Percentiles rank a stretch among this genome's conserved stretches.
These are phyloP conservation scores for Claviceps arundinis DNA, from an alignment of 2,329 filamentous ascomycete genomes.

Conservation along the genomic window DNA sequence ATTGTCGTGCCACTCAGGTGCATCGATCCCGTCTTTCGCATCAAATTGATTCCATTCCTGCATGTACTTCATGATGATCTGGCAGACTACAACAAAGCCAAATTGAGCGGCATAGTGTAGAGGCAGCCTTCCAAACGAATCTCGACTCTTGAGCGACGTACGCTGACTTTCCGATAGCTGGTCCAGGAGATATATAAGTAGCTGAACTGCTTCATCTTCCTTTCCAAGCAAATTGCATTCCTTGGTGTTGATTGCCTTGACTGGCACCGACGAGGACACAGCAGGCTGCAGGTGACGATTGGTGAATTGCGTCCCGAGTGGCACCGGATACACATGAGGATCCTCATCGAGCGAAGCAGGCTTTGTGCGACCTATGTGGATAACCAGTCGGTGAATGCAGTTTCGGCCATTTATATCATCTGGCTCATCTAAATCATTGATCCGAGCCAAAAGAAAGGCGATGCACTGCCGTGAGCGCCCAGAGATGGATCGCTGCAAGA, in stretches of 20 bases:
- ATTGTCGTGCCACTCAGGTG: slow-evolving; percentile 76
- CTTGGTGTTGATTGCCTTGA: slow-evolving; percentile 48
- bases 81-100: slow-evolving; percentile 81
- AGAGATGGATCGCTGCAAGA: slow-evolving; percentile 66
- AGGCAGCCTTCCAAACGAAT: slow-evolving; percentile 71
- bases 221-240: slow-evolving; percentile 53
- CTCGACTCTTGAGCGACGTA: slow-evolving; percentile 50
- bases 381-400: slow-evolving; percentile 82
- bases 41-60: slow-evolving; percentile 81
- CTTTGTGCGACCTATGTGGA: slow-evolving; percentile 74
- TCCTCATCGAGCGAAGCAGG: slow-evolving; percentile 37
- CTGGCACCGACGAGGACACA: slow-evolving; percentile 47
- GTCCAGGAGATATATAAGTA: slow-evolving; percentile 52
- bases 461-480: slow-evolving; percentile 57
- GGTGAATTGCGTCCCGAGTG: slow-evolving; percentile 39
- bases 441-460: slow-evolving; percentile 51
- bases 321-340: slow-evolving; percentile 36
- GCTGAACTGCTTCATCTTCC: slow-evolving; percentile 62
- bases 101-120: slow-evolving; percentile 93
- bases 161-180: slow-evolving; percentile 55
- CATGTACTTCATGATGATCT: slow-evolving; percentile 78
- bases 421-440: slow-evolving; percentile 65
- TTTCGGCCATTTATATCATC: slow-evolving; percentile 93
- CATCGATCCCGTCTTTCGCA: slow-evolving; percentile 74
- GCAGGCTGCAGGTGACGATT: slow-evolving; percentile 71